phyloP scores from a whole-genome alignment of 371 early-diverging fungal genomes.

The Mortierella sp. region DNA sequence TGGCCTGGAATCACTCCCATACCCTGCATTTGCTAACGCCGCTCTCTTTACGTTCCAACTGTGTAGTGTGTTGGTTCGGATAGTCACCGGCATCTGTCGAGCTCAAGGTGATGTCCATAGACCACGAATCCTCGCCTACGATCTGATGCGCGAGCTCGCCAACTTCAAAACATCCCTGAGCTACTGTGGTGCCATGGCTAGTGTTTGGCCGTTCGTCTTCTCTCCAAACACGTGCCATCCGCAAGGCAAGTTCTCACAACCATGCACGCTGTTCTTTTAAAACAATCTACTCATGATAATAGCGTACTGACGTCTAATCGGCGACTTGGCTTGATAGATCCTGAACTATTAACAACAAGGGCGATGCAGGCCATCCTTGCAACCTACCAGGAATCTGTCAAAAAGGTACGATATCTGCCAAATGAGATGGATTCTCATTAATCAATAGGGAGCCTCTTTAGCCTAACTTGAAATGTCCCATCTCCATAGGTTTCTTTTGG shows the following conservation, averaged over 20 bases:
- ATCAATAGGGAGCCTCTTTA: not conserved
- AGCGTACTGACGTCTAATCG: not conserved
- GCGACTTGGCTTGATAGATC: slow-evolving; percentile 6
- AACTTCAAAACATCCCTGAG: slow-evolving; percentile 16
- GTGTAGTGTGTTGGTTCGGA: slow-evolving; percentile 25
- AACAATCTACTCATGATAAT: too few relatives aligned
- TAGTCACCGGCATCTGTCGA: slow-evolving; percentile 22
- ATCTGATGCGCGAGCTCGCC: slow-evolving; percentile 24
- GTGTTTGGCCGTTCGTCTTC: slow-evolving; percentile 37
- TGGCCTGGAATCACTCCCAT: too few relatives aligned
- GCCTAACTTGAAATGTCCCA: not conserved
- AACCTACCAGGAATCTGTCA: slow-evolving; percentile 23
- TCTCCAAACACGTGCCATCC: not conserved
- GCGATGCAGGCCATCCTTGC: slow-evolving; percentile 32
- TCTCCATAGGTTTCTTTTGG: slow-evolving; percentile 12
- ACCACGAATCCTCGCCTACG: slow-evolving; percentile 29
- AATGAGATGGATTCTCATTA: not conserved
- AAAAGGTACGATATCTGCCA: not conserved
- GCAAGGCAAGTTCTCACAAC: slow-evolving; percentile 5
- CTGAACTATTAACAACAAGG: slow-evolving; percentile 7
- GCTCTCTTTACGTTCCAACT: not conserved
- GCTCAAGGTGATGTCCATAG: slow-evolving; percentile 2
- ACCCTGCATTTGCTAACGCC: not conserved
- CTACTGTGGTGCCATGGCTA: slow-evolving; percentile 35
- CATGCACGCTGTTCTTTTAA: too few relatives aligned